Evolutionary conservation across 2,329 filamentous ascomycete species (phyloP).

Genomic region (Claviceps quebecensis): DNA sequence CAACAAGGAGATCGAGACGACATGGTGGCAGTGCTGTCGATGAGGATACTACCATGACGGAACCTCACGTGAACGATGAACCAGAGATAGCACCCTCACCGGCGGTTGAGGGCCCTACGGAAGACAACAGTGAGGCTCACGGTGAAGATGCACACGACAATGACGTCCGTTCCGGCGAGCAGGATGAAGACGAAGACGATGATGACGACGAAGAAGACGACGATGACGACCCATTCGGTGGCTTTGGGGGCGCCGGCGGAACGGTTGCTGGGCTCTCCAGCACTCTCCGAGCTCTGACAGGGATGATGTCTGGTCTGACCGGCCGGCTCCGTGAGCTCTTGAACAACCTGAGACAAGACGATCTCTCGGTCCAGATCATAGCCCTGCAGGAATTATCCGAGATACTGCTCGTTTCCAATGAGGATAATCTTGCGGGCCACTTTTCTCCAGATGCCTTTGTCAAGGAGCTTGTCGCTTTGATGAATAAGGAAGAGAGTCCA

Average conservation of each 20-base stretch:
- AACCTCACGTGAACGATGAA: slow-evolving; percentile 43
- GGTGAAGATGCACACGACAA: slow-evolving; percentile 17
- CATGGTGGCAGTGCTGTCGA: slow-evolving; percentile 35
- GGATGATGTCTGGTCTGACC: slow-evolving; percentile 80
- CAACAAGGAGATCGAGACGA: slow-evolving; percentile 39
- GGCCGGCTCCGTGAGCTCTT: slow-evolving; percentile 66
- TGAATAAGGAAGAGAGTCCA: slow-evolving; percentile 90
- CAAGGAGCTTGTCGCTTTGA: slow-evolving; percentile 80
- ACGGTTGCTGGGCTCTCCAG: slow-evolving; percentile 55
- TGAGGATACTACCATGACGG: slow-evolving; percentile 58
- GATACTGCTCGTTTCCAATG: slow-evolving; percentile 83
- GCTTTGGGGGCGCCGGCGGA: slow-evolving; percentile 53
- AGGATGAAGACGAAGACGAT: slow-evolving; percentile 32
- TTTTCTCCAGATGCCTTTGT: slow-evolving; percentile 92
- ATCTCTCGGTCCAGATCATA: slow-evolving; percentile 81
- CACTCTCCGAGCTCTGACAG: slow-evolving; percentile 74
- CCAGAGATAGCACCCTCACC: slow-evolving; percentile 29
- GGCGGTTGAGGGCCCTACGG: slow-evolving; percentile 18
- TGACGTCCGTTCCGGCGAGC: slow-evolving; percentile 19
- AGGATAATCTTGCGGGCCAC: slow-evolving; percentile 89
- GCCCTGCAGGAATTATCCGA: slow-evolving; percentile 89
- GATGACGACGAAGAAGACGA: slow-evolving; percentile 50
- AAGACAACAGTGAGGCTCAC: slow-evolving; percentile 23
- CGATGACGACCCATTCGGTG: slow-evolving; percentile 49
- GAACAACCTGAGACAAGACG: slow-evolving; percentile 63